Conservation (phyloP, 371 early-diverging fungal species). For the Capillidium heterosporum region DNA sequence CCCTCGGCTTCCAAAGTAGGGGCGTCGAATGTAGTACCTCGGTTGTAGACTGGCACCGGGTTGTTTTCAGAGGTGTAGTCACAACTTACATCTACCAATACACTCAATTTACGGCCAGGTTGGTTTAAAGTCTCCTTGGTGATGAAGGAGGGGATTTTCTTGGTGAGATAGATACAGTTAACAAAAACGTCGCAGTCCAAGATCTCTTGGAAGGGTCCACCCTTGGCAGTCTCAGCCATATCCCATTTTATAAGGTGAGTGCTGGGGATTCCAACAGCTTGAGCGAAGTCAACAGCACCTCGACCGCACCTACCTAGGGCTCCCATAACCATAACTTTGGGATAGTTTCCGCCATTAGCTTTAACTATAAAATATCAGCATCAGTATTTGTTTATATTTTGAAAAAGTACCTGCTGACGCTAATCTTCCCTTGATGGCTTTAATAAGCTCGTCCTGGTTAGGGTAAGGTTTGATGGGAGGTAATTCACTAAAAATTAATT, state of each 20-base stretch:
- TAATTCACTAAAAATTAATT: conserved; percentile 17
- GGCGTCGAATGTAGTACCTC: conserved; percentile 82
- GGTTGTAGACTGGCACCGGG: conserved; percentile 84
- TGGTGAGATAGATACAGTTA: conserved; percentile 91
- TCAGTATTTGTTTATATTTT: neutral
- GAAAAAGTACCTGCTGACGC: conserved; percentile 32
- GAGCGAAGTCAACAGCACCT: conserved; percentile 74
- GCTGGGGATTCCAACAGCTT: conserved; percentile 70
- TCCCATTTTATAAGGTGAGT: conserved; percentile 81
- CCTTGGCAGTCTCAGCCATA: conserved; percentile 77
- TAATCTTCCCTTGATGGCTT: conserved; percentile 46
- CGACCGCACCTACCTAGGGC: conserved; percentile 90
- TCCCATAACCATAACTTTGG: conserved; percentile 91
- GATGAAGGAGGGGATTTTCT: conserved; percentile 85
- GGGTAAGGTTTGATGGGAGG: conserved; percentile 67
- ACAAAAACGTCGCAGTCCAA: conserved; percentile 79
- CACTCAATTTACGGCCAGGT: conserved; percentile 45
- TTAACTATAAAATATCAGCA: neutral
- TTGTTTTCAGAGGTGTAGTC: conserved; percentile 94
- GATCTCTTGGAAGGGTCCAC: conserved; percentile 89
- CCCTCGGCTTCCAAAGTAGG: conserved; percentile 53
- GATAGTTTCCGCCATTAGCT: conserved; percentile 36
- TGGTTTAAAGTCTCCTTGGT: conserved; percentile 51
- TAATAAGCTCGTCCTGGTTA: conserved; percentile 62
- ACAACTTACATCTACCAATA: conserved; percentile 88